Evolutionary conservation across 2,329 filamentous ascomycete genomes (phyloP), one percentile per base, ranked within the genome.

Genomic region (Colletotrichum filicis): DNA sequence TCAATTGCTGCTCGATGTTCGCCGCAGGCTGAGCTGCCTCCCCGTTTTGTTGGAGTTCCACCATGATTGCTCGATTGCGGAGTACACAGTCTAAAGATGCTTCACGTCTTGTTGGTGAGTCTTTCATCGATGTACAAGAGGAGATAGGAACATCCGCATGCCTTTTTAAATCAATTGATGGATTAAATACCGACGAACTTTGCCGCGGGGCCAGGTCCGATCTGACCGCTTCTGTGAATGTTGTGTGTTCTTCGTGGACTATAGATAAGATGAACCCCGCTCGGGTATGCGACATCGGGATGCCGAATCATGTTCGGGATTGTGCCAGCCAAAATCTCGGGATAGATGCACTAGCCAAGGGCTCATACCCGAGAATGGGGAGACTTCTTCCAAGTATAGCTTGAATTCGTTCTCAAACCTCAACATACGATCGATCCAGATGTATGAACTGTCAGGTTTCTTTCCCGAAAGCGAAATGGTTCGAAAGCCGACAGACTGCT

Each of bases 271-370:
- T 16, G 8, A 62, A 68, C 66, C 70, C 70, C 70, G 60, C 70
- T 73, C 70, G 65, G 69, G 28, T 63, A 68, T 68, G 63, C 63
- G 63, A 30, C n/a, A 42, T 49, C 69, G 66, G 59, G 58, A 72
- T 60, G 30, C 58, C 60, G 66, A 56, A 26, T 60, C 62, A 32
- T 22, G 19, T 28, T 28, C 53, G 55, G 53, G 11, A 30, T 5
- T 30, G 37, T 11, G 42, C 42, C 22, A 19, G 8, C 14, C 7
- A 26, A 49, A n/a, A n/a, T 49, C 12, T 70, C 70, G 70, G 70
- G 42, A 56, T 64, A 69, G 32, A n/a, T 22, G 28, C 3, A 16
- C 12, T n/a, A 28, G 49, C 49, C 32, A 35, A 30, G 28, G 16
- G 24, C 35, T 26, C 30, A 32, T 55, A 55, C 30, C 22, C n/a